phyloP scores from a whole-genome alignment of 768 basidiomycete genomes.

The Sporobolomyces roseus region DNA sequence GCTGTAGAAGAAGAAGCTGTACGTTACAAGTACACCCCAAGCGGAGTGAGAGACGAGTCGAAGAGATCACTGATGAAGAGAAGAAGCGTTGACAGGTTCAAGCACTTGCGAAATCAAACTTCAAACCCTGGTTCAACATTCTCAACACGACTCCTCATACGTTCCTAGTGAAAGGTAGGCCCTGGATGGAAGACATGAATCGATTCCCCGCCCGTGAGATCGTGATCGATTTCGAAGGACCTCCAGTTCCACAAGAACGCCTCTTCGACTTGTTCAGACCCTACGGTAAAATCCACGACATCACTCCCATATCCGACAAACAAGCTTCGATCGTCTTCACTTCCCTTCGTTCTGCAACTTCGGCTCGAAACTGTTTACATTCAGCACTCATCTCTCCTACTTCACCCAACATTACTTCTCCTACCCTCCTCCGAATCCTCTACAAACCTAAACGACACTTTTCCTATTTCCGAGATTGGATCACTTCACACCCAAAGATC shows the following conservation, averaged over 20 bases:
- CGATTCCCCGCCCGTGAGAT: slow-evolving; percentile 70
- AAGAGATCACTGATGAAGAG: too few species aligned
- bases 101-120: background rate
- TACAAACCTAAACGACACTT: slow-evolving; percentile 56
- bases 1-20: background rate
- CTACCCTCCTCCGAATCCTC: slow-evolving; percentile 40
- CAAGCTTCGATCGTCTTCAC: slow-evolving; percentile 63
- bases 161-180: slow-evolving; percentile 57
- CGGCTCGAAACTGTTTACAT: slow-evolving; percentile 78
- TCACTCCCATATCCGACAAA: slow-evolving; percentile 60
- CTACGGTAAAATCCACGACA: slow-evolving; percentile 72
- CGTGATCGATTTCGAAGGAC: slow-evolving; percentile 82
- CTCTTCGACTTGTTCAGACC: slow-evolving; percentile 71
- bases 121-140: slow-evolving; percentile 26
- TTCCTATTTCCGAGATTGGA: slow-evolving; percentile 65
- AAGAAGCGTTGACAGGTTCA: too few species aligned
- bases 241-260: slow-evolving; percentile 54
- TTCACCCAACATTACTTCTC: slow-evolving; percentile 1
- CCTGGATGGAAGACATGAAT: slow-evolving; percentile 87
- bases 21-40: too few species aligned
- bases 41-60: too few species aligned
- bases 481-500: slow-evolving; percentile 79
- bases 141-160: slow-evolving; percentile 50
- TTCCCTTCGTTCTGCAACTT: slow-evolving; percentile 64
- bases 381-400: slow-evolving; percentile 47